Evolutionary conservation across 441 rosid species (phyloP).

Genomic region (Erodium moschatum): DNA sequence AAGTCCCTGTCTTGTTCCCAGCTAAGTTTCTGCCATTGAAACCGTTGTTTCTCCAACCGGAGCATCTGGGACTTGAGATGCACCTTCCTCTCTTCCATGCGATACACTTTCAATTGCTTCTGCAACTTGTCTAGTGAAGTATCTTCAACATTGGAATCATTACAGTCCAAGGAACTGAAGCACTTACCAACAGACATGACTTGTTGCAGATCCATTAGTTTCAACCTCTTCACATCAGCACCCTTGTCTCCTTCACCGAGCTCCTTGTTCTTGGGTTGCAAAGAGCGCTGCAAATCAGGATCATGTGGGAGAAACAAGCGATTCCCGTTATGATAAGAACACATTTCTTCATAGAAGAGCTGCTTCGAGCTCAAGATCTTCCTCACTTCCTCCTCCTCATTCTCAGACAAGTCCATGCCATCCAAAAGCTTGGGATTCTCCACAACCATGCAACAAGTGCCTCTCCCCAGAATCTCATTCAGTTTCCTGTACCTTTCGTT

Average conservation of each 20-base stretch:
- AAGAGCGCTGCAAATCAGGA: conserved; percentile 10
- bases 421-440: conserved; percentile 25
- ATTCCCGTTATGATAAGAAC: conserved; percentile 28
- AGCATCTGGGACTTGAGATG: conserved; percentile 20
- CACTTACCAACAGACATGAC: not conserved
- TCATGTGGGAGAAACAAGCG: conserved; percentile 24
- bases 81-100: conserved; percentile 22
- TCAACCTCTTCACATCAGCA: not conserved
- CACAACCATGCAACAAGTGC: conserved; percentile 27
- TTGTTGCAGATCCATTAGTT: not conserved
- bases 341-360: conserved; percentile 30
- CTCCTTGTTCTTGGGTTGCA: conserved; percentile 12
- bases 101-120: not conserved
- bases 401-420: conserved; percentile 18
- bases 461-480: conserved; percentile 29
- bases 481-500: conserved; percentile 30
- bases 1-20: conserved; percentile 23
- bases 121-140: too few relatives aligned
- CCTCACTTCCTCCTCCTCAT: conserved; percentile 26
- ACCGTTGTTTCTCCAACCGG: conserved; percentile 23
- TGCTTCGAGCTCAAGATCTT: conserved; percentile 30
- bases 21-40: conserved; percentile 22
- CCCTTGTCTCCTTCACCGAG: too few relatives aligned
- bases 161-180: not conserved
- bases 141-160: too few relatives aligned